Evolutionary conservation across 2,329 filamentous ascomycete genomes (phyloP).

Genomic region (Alternaria conjuncta): DNA sequence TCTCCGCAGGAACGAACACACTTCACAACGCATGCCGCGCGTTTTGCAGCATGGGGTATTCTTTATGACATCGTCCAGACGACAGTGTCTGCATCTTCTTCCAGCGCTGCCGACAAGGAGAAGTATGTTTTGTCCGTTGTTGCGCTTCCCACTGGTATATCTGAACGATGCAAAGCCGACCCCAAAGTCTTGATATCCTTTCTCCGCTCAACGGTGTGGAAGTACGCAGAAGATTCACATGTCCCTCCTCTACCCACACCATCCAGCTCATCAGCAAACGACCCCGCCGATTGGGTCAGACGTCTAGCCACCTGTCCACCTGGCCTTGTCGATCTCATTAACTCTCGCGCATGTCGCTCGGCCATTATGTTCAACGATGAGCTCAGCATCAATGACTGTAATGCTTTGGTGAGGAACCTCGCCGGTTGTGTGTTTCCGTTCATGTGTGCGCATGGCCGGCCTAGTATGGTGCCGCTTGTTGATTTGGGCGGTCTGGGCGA

Average conservation of each 20-base stretch:
- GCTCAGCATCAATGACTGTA: constrained; percentile 65
- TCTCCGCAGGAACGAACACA: constrained; percentile 65
- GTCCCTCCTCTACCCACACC: neutral
- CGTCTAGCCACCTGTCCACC: constrained; percentile 73
- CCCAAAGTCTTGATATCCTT: constrained; percentile 75
- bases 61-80: constrained; percentile 60
- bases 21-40: constrained; percentile 59
- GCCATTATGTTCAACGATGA: constrained; percentile 88
- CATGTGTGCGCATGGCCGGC: constrained; percentile 78
- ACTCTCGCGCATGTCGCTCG: constrained; percentile 77
- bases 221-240: constrained; percentile 44
- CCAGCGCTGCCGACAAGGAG: constrained; percentile 5
- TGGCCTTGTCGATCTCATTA: constrained; percentile 76
- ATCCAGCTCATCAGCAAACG: neutral
- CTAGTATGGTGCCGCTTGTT: constrained; percentile 57
- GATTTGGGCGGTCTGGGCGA: constrained; percentile 22
- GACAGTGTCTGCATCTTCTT: neutral
- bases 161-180: constrained; percentile 76
- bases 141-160: constrained; percentile 72
- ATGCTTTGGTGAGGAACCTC: constrained; percentile 63
- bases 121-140: constrained; percentile 56
- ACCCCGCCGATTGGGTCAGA: constrained; percentile 60
- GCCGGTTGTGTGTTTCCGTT: constrained; percentile 74
- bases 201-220: constrained; percentile 77
- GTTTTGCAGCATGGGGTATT: constrained; percentile 79